phyloP scores from a whole-genome alignment of 768 basidiomycete genomes.

The Tricholoma sp. region DNA sequence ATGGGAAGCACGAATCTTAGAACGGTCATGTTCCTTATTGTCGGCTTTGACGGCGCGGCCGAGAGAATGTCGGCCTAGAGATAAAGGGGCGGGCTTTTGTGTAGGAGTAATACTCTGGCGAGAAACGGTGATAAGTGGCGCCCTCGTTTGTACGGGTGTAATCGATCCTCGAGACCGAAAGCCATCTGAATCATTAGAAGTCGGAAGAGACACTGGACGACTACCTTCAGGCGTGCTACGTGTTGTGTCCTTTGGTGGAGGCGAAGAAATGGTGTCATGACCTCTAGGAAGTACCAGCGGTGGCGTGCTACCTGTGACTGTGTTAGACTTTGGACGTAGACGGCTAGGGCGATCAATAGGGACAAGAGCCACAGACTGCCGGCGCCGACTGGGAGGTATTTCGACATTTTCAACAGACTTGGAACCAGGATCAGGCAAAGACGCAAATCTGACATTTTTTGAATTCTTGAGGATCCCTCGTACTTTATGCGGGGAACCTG shows the following conservation, averaged over 20 bases:
- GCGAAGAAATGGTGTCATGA: background rate
- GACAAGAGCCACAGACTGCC: background rate
- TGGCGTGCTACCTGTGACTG: background rate
- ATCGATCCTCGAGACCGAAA: background rate
- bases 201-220: constrained; percentile 5
- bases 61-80: constrained; percentile 30
- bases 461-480: constrained; percentile 33
- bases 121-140: constrained; percentile 3
- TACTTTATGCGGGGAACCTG: constrained; percentile 15
- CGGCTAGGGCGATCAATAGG: background rate
- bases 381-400: background rate
- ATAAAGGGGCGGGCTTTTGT: constrained; percentile 7
- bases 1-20: constrained; percentile 9
- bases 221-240: background rate
- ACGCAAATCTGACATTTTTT: constrained; percentile 42
- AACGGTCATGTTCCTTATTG: constrained; percentile 13
- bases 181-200: background rate
- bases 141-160: background rate
- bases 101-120: constrained; percentile 8
- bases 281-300: background rate
- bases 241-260: background rate
- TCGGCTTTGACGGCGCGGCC: constrained; percentile 22
- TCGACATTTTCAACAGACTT: background rate
- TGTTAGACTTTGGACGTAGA: constrained; percentile 6
- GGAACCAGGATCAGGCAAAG: constrained; percentile 19